Evolutionary conservation across 805 yeast genomes (phyloP), one percentile per base, ranked within the genome.

Genomic region (Candida orba): DNA sequence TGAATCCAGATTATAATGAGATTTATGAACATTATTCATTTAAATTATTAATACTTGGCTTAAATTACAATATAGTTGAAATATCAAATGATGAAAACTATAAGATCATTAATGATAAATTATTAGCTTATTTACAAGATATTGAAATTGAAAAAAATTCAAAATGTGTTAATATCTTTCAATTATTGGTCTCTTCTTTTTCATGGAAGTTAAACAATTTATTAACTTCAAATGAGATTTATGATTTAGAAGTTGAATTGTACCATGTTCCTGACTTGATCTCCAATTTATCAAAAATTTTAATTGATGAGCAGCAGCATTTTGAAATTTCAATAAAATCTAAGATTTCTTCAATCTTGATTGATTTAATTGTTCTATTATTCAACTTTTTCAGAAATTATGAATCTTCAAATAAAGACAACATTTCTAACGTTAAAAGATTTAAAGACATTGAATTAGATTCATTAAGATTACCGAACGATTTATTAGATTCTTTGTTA

Each of bases 341-440:
- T 3, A 42, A 50, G 8, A 40, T 55, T 32, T 48, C 62, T 1
- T 24, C 54, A 17, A 45, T 51, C n/a, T 46, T 60, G 13, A 45
- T 64, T 27, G 60, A 54, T 31, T 44, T 56, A 8, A 47, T 60
- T 25, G 49, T 49, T 2, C 39, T 53, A 17, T 45, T 56, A 32
- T 52, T 52, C 38, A 65, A 65, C 23, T 51, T 58, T 15, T 64
- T 65, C 42, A 50, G 46, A 22, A 61, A 62, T 31, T 67, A 73
- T 44, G 58, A 65, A 22, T 51, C 46, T 23, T 68, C 68, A 39
- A 68, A 65, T 44, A 60, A 59, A 37, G 38, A 51, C 7, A 60
- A 52, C 34, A 36, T 62, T 37, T 31, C 42, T 6, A 54, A 52
- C 39, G 36, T 46, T 4, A 33, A 40, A 10, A 50, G 58, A 43